Conservation (phyloP, 495 filamentous ascomycete genomes). For the Pseudevernia furfuracea region DNA sequence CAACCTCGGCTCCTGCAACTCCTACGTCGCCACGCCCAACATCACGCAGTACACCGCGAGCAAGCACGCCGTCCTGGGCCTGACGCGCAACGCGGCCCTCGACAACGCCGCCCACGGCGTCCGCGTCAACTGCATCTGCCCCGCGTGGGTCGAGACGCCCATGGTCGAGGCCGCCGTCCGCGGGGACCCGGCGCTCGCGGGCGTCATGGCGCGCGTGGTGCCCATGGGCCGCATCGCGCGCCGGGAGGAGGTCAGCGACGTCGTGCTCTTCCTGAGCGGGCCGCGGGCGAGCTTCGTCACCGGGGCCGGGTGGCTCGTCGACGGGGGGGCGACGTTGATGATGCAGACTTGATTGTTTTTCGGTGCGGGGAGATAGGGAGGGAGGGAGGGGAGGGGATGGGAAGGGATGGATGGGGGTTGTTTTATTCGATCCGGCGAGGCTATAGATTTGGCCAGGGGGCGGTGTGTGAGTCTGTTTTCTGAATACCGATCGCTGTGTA, state of each 20-base stretch:
- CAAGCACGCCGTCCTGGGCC: constrained; percentile 44
- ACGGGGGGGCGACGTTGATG: constrained; percentile 13
- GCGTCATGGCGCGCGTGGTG: constrained; percentile 16
- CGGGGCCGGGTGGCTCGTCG: constrained; percentile 1
- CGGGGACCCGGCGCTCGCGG: constrained; percentile 23
- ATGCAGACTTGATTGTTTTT: no score
- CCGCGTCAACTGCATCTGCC: constrained; percentile 40
- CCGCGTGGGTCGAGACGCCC: constrained; percentile 37
- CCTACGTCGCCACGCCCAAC: constrained; percentile 30
- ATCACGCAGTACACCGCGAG: constrained; percentile 38
- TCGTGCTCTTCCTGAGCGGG: constrained; percentile 38
- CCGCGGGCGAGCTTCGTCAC: constrained; percentile 36
- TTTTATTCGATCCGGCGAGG: no score
- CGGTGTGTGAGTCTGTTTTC: no score
- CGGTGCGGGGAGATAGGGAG: no score
- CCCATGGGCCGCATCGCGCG: constrained; percentile 35
- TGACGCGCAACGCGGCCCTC: constrained; percentile 40
- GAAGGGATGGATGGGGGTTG: no score
- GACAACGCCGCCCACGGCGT: constrained; percentile 31
- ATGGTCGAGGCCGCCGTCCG: constrained; percentile 32
- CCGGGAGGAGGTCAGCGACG: constrained; percentile 39
- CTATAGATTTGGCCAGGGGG: no score
- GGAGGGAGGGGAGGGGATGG: no score
- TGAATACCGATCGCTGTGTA: no score
- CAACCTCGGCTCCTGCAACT: constrained; percentile 40